These are phyloP conservation scores for Saprolegnia diclina DNA, from an alignment of 352 stramenopile genomes.

Conservation along the genomic window DNA sequence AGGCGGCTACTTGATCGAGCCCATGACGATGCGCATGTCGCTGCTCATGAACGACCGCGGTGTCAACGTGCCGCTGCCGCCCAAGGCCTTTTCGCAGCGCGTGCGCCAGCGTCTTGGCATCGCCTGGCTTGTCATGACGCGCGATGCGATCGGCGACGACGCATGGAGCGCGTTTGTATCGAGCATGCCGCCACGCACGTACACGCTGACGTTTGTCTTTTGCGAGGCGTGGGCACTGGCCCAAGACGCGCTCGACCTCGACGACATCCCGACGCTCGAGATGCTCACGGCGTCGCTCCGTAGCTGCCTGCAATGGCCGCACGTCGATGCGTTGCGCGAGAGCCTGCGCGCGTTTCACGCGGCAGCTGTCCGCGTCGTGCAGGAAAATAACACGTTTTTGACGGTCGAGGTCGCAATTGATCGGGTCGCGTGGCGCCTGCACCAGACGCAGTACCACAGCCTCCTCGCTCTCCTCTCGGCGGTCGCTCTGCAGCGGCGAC, in stretches of 20 bases:
- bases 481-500: slow-evolving; percentile 50
- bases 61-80: slow-evolving; percentile 70
- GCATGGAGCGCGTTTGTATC: slow-evolving; percentile 63
- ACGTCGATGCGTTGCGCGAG: slow-evolving; percentile 52
- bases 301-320: slow-evolving; percentile 74
- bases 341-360: slow-evolving; percentile 69
- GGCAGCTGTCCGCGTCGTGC: slow-evolving; percentile 74
- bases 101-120: slow-evolving; percentile 69
- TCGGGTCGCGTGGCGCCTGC: slow-evolving; percentile 56
- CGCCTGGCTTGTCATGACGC: slow-evolving; percentile 72
- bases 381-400: slow-evolving; percentile 86
- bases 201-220: slow-evolving; percentile 81
- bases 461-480: slow-evolving; percentile 70
- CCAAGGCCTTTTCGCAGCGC: slow-evolving; percentile 61
- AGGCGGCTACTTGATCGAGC: slow-evolving; percentile 63
- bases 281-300: slow-evolving; percentile 70
- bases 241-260: slow-evolving; percentile 38
- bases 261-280: slow-evolving; percentile 58
- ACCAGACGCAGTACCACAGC: slow-evolving; percentile 68
- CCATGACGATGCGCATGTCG: slow-evolving; percentile 69
- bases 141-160: slow-evolving; percentile 59
- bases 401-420: slow-evolving; percentile 66
- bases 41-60: slow-evolving; percentile 77
- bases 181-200: slow-evolving; percentile 60
- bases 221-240: slow-evolving; percentile 77